Conservation (phyloP, 176 grass and related monocot genomes). For the Oryza meyeriana region DNA sequence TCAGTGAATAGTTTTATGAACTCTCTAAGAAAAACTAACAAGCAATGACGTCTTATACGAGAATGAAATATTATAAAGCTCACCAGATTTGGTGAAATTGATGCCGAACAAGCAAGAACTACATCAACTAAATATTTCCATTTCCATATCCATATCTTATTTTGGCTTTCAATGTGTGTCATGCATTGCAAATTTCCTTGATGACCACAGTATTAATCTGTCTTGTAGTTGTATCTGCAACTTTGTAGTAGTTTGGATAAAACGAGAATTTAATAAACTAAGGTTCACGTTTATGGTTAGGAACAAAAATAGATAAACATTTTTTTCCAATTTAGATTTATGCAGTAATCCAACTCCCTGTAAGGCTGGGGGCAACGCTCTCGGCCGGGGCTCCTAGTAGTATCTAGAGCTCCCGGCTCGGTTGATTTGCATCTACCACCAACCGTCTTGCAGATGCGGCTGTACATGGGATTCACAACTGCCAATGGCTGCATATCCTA, state of each 20-base stretch:
- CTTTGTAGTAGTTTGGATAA: not conserved
- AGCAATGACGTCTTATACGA: not conserved
- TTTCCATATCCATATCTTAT: not conserved
- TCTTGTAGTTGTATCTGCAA: not conserved
- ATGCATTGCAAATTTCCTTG: not conserved
- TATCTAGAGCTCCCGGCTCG: not conserved
- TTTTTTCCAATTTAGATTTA: not conserved
- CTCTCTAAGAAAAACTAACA: not conserved
- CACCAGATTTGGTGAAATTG: not conserved
- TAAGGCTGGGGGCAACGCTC: not conserved
- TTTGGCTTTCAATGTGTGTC: not conserved
- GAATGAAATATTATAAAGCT: not conserved
- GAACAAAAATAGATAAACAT: not conserved
- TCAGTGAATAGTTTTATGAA: not conserved
- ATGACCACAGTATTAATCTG: not conserved
- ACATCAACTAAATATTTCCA: not conserved
- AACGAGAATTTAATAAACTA: not conserved
- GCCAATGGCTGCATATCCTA: not conserved
- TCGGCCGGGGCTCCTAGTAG: not conserved
- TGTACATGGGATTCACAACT: not conserved
- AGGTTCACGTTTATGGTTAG: not conserved
- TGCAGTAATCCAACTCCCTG: not conserved
- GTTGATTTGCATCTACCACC: not conserved
- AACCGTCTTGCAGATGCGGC: not conserved
- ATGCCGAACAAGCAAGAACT: not conserved